Evolutionary conservation across 2,329 filamentous ascomycete genomes (phyloP).

Genomic region (Apiospora marii): DNA sequence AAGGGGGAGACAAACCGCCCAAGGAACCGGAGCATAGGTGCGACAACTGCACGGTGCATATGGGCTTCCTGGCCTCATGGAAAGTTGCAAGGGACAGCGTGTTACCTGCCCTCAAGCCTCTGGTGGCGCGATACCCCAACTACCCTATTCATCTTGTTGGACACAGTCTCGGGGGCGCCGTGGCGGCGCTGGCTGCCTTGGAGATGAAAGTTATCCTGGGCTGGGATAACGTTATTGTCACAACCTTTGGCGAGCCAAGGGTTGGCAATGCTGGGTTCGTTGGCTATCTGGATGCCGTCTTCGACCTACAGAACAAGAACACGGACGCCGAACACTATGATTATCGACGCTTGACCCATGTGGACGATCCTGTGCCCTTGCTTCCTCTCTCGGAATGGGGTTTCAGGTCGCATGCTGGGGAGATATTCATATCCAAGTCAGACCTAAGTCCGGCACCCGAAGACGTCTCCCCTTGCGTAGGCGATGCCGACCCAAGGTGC

Average conservation of each 20-base stretch:
- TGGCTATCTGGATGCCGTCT: constrained; percentile 62
- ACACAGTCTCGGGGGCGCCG: constrained; percentile 91
- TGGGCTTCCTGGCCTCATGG: constrained; percentile 90
- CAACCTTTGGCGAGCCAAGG: constrained; percentile 90
- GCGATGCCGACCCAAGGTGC: constrained; percentile 75
- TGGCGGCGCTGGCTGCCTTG: constrained; percentile 85
- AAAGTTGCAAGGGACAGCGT: constrained; percentile 74
- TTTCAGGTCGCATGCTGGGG: constrained; percentile 83
- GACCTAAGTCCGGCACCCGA: constrained; percentile 70
- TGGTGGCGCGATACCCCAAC: constrained; percentile 68
- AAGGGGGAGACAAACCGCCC: constrained; percentile 45
- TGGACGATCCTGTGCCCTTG: constrained; percentile 86
- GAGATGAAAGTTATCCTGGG: constrained; percentile 78
- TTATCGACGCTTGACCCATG: constrained; percentile 85
- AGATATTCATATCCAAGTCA: constrained; percentile 82
- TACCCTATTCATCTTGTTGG: constrained; percentile 84
- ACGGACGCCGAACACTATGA: constrained; percentile 44
- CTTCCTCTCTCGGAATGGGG: constrained; percentile 90
- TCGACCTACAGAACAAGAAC: constrained; percentile 48
- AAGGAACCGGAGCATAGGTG: constrained; percentile 65
- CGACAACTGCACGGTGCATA: constrained; percentile 89
- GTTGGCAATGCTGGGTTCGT: constrained; percentile 66
- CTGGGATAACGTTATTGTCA: constrained; percentile 77
- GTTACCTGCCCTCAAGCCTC: constrained; percentile 68
- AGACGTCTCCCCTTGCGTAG: constrained; percentile 76